Evolutionary conservation across 441 rosid species (phyloP).

Genomic region (Syzygium syzygioides): DNA sequence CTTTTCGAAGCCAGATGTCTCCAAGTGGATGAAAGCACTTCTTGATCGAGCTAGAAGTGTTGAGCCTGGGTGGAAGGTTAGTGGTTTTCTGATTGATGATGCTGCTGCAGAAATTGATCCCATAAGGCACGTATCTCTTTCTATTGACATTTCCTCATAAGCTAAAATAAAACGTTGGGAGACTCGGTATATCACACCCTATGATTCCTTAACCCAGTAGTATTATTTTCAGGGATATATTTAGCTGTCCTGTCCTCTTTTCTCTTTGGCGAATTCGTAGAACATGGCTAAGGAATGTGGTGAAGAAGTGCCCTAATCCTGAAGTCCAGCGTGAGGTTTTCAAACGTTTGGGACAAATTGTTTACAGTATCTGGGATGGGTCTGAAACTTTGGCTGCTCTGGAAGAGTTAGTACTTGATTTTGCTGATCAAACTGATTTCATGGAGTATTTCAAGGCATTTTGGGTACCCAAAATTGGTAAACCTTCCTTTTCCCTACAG

Average conservation of each 20-base stretch:
- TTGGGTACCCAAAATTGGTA: constrained; percentile 93
- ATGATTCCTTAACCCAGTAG: neutral
- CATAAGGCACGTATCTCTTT: constrained; percentile 45
- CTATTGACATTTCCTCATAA: constrained; percentile 1
- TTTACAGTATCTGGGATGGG: constrained; percentile 62
- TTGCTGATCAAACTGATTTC: constrained; percentile 73
- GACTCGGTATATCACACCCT: neutral
- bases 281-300: constrained; percentile 86
- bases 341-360: constrained; percentile 63
- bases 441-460: constrained; percentile 64
- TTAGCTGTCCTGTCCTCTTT: constrained; percentile 76
- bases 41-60: constrained; percentile 49
- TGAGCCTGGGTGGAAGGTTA: constrained; percentile 77
- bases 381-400: constrained; percentile 41
- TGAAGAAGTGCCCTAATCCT: constrained; percentile 56
- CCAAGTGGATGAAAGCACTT: constrained; percentile 87
- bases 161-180: neutral
- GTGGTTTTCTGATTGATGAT: constrained; percentile 80
- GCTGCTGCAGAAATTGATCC: constrained; percentile 94
- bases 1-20: constrained; percentile 70
- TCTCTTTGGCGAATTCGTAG: constrained; percentile 93
- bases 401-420: constrained; percentile 61
- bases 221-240: constrained; percentile 57
- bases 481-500: constrained; percentile 4
- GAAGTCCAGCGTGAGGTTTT: constrained; percentile 77